Percentiles rank a stretch among this genome's conserved stretches.
These are phyloP conservation scores for Taphrina communis DNA, from an alignment of 1,139 yeast species.

Conservation along the genomic window DNA sequence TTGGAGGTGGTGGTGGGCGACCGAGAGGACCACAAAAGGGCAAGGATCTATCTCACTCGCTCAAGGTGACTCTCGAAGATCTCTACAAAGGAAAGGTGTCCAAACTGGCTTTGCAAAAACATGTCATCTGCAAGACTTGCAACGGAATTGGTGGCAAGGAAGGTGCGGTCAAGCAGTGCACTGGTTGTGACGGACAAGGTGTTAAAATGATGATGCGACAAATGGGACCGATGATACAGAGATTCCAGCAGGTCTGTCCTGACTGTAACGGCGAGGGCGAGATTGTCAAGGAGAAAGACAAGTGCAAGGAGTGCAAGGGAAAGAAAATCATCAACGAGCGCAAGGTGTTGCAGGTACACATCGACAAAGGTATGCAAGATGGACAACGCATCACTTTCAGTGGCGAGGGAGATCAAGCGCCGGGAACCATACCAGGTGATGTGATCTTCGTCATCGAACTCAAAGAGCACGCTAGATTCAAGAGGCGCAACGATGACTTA, in stretches of 20 bases:
- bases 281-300: constrained; percentile 82
- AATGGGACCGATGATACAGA: constrained; percentile 99
- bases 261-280: constrained; percentile 93
- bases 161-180: constrained; percentile 86
- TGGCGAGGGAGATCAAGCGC: constrained; percentile 98
- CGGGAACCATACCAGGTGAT: constrained; percentile 94
- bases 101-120: constrained; percentile 90
- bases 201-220: constrained; percentile 91
- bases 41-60: constrained; percentile 87
- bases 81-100: constrained; percentile 93
- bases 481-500: constrained; percentile 89
- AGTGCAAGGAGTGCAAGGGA: constrained; percentile 87
- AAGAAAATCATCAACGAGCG: constrained; percentile 86
- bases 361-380: constrained; percentile 96
- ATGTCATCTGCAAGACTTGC: constrained; percentile 84
- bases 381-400: constrained; percentile 89
- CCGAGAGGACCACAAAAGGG: constrained; percentile 81
- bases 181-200: constrained; percentile 89
- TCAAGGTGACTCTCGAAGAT: constrained; percentile 87
- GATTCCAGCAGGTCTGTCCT: constrained; percentile 88
- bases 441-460: constrained; percentile 90
- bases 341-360: constrained; percentile 90
- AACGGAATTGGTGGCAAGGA: constrained; percentile 97
- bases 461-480: constrained; percentile 78
- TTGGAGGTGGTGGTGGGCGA: constrained; percentile 62